A percentile compares a stretch with the other conserved stretches of the same genome.
Conservation (phyloP, 441 rosid species). For the Daphne laureola region DNA sequence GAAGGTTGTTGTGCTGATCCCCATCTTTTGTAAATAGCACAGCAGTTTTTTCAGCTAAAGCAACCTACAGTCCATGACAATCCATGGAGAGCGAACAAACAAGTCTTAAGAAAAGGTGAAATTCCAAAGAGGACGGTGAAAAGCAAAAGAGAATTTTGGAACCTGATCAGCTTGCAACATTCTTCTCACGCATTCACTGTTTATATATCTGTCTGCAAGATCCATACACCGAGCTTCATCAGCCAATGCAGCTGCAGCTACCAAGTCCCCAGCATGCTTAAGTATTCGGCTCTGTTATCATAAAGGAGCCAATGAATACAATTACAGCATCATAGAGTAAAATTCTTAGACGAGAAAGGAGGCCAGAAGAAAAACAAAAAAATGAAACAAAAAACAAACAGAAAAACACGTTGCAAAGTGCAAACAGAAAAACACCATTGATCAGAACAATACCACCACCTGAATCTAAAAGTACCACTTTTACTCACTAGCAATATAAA, state of each 20-base stretch:
- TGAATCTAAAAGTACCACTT: too few species aligned
- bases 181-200: constrained; percentile 97
- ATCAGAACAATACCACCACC: too few species aligned
- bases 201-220: constrained; percentile 92
- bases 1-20: constrained; percentile 97
- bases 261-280: constrained; percentile 98
- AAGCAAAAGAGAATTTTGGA: constrained; percentile 18
- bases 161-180: constrained; percentile 99
- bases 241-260: constrained; percentile 92
- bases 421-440: too few species aligned
- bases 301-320: constrained; percentile 2
- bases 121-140: constrained; percentile 1
- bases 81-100: constrained; percentile 13
- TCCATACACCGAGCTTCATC: constrained; percentile 99
- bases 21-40: constrained; percentile 98
- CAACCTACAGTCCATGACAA: constrained; percentile 42
- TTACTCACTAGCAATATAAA: too few species aligned
- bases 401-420: too few species aligned
- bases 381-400: not conserved
- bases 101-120: constrained; percentile 9
- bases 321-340: not conserved
- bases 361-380: not conserved
- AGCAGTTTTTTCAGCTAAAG: constrained; percentile 92
- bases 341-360: not conserved
- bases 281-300: constrained; percentile 82